A percentile compares a stretch with the other conserved stretches of the same genome.
phyloP scores from a whole-genome alignment of 768 basidiomycete species.

The Melanogaster broomeanus region DNA sequence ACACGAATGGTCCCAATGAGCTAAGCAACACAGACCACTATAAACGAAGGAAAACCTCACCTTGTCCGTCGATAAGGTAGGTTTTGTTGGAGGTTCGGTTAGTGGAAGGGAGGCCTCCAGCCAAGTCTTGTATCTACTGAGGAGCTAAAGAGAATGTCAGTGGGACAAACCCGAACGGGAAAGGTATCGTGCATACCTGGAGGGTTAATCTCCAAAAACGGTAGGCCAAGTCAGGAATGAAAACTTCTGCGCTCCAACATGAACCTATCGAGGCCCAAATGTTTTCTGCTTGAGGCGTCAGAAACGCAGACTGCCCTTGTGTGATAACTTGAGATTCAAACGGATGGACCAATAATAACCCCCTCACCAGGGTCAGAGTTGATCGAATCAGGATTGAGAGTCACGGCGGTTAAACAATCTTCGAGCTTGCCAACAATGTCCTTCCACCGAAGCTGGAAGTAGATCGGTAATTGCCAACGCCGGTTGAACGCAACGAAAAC shows the following conservation, averaged over 20 bases:
- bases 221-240: constrained; percentile 76
- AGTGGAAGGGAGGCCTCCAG: constrained; percentile 56
- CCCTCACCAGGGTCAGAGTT: constrained; percentile 42
- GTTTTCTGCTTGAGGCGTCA: constrained; percentile 64
- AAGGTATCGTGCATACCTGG: constrained; percentile 55
- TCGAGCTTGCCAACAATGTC: constrained; percentile 84
- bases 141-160: constrained; percentile 49
- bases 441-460: constrained; percentile 97
- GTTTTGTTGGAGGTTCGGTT: constrained; percentile 40
- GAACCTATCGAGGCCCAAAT: constrained; percentile 71
- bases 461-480: constrained; percentile 95
- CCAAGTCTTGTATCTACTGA: constrained; percentile 81
- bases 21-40: constrained; percentile 1
- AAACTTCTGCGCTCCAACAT: constrained; percentile 89
- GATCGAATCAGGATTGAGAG: constrained; percentile 37
- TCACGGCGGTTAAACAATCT: constrained; percentile 50
- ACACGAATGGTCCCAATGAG: constrained; percentile 12
- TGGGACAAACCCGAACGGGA: neutral
- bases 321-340: constrained; percentile 1
- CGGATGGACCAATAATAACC: neutral
- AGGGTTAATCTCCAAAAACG: constrained; percentile 91
- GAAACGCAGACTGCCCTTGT: constrained; percentile 40
- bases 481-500: constrained; percentile 72
- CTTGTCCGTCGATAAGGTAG: constrained; percentile 36
- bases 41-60: constrained; percentile 27